A percentile compares a stretch with the other conserved stretches of the same genome.
phyloP scores from a whole-genome alignment of 495 filamentous ascomycete species.

The Hypoxylon lienhwacheense region DNA sequence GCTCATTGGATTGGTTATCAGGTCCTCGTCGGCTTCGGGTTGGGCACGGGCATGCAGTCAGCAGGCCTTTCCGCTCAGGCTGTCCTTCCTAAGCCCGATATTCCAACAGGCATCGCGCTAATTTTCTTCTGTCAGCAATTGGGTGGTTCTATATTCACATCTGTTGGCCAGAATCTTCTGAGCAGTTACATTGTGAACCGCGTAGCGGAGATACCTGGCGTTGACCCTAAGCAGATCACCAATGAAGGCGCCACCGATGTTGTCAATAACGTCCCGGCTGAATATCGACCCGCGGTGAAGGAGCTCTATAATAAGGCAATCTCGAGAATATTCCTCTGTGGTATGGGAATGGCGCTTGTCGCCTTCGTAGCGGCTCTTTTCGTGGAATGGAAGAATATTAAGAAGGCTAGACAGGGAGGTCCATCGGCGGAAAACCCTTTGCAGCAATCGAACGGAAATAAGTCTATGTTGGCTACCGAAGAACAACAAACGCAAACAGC shows the following conservation, averaged over 20 bases:
- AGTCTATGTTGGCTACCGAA: conserved; percentile 1
- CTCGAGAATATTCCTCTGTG: conserved; percentile 54
- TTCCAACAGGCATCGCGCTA: conserved; percentile 63
- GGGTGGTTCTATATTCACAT: conserved; percentile 67
- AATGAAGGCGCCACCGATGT: conserved; percentile 62
- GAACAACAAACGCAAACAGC: not conserved
- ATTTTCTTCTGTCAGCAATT: conserved; percentile 70
- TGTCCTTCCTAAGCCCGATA: conserved; percentile 56
- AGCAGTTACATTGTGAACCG: conserved; percentile 59
- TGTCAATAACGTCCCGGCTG: conserved; percentile 44
- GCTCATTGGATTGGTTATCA: conserved; percentile 73
- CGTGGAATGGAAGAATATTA: conserved; percentile 67
- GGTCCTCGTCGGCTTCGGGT: conserved; percentile 68
- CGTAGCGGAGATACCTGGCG: conserved; percentile 47
- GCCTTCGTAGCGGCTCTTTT: conserved; percentile 53
- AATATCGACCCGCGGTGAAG: conserved; percentile 48
- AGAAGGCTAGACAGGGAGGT: conserved; percentile 39
- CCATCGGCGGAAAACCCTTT: conserved; percentile 1
- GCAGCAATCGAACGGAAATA: conserved; percentile 3
- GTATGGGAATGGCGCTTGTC: conserved; percentile 56
- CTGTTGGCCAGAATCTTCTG: conserved; percentile 65
- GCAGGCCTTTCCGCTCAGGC: conserved; percentile 65
- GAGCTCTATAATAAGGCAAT: conserved; percentile 62
- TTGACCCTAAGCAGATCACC: conserved; percentile 54
- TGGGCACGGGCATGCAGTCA: conserved; percentile 75